phyloP scores from a whole-genome alignment of 352 stramenopile species.

The Plasmopara viticola region DNA sequence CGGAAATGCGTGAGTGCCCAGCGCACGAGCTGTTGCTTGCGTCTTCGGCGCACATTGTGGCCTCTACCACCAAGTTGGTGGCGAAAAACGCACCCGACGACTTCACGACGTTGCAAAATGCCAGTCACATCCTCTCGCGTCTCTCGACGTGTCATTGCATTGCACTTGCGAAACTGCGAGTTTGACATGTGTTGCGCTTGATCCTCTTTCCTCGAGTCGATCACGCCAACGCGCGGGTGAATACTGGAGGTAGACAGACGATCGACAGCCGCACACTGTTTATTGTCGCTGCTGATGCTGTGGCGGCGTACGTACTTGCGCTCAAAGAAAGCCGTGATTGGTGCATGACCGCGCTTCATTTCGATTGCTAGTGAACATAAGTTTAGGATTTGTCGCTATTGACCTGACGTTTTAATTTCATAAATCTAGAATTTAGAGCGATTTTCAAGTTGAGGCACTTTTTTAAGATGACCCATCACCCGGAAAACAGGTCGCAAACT shows the following conservation, averaged over 20 bases:
- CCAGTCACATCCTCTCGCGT: slow-evolving; percentile 25
- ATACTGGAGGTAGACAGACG: background rate
- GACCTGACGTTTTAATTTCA: too few species aligned
- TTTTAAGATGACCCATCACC: too few species aligned
- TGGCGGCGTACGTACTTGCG: slow-evolving; percentile 30
- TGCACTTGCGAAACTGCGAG: background rate
- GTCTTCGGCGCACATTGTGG: slow-evolving; percentile 16
- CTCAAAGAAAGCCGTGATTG: slow-evolving; percentile 70
- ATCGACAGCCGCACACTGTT: slow-evolving; percentile 3
- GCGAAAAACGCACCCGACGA: slow-evolving; percentile 20
- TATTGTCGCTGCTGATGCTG: slow-evolving; percentile 19
- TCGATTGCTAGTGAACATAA: background rate
- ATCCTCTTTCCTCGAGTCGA: slow-evolving; percentile 4
- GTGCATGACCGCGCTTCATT: slow-evolving; percentile 25
- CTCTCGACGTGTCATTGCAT: slow-evolving; percentile 6
- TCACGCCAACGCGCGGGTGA: background rate
- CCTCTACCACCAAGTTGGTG: slow-evolving; percentile 3
- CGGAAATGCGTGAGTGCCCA: slow-evolving; percentile 50
- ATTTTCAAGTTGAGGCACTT: too few species aligned
- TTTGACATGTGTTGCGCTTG: slow-evolving; percentile 1
- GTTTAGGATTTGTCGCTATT: too few species aligned
- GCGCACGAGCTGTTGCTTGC: slow-evolving; percentile 46
- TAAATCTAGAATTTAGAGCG: too few species aligned
- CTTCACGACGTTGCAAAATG: slow-evolving; percentile 37
- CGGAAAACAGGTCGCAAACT: too few species aligned